A percentile compares a stretch with the other conserved stretches of the same genome.
Conservation (phyloP, 805 yeast species). For the Pichia ethanolica region DNA sequence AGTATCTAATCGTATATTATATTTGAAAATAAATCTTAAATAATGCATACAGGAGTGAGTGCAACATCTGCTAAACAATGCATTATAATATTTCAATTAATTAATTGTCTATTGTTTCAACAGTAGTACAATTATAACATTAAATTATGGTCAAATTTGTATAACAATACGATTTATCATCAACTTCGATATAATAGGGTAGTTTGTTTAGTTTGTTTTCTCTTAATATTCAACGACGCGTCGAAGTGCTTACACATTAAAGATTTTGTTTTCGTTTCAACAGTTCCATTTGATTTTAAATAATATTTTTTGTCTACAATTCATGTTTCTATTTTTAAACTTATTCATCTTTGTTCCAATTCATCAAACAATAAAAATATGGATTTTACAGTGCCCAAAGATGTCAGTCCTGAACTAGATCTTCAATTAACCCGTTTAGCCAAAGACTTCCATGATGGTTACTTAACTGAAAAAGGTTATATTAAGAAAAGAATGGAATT, state of each 20-base stretch:
- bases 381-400: slow-evolving; percentile 44
- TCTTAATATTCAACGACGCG: background rate
- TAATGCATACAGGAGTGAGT: slow-evolving; percentile 58
- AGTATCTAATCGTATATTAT: background rate
- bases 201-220: too few species aligned
- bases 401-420: slow-evolving; percentile 30
- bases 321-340: too few species aligned
- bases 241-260: background rate
- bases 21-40: background rate
- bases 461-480: slow-evolving; percentile 68
- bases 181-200: too few species aligned
- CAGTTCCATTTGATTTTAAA: too few species aligned
- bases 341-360: background rate
- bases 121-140: too few species aligned
- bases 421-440: slow-evolving; percentile 35
- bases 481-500: slow-evolving; percentile 46
- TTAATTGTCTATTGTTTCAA: too few species aligned
- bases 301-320: too few species aligned
- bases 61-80: slow-evolving; percentile 81
- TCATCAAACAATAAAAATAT: slow-evolving; percentile 10
- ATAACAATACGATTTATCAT: too few species aligned
- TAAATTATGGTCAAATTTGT: too few species aligned
- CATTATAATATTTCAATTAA: slow-evolving; percentile 17
- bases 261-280: too few species aligned
- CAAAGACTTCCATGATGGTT: slow-evolving; percentile 56